These are phyloP conservation scores for Vickermania spadyakhi DNA, from an alignment of 208 protist genomes.

Conservation along the genomic window DNA sequence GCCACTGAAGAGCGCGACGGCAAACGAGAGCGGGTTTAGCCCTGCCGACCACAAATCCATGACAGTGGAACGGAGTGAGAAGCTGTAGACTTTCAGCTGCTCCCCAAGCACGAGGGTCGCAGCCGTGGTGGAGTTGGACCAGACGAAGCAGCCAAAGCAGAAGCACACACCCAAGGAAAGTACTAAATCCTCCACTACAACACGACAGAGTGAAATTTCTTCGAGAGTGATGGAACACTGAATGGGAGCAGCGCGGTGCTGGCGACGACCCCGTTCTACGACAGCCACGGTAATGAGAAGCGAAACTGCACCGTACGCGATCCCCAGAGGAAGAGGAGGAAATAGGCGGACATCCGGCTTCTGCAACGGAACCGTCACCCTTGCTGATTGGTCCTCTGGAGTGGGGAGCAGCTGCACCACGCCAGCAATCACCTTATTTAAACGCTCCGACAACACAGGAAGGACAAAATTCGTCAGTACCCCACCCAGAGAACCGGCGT, in stretches of 20 bases:
- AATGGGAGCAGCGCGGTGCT: background rate
- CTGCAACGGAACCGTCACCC: background rate
- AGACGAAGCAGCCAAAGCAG: slow-evolving; percentile 24
- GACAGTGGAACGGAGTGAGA: slow-evolving; percentile 53
- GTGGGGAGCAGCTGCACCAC: background rate
- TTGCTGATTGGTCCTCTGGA: background rate
- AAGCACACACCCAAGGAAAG: slow-evolving; percentile 16
- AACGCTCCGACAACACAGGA: background rate
- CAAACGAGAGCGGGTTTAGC: slow-evolving; percentile 50
- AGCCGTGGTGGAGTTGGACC: slow-evolving; percentile 48
- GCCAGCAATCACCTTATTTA: background rate
- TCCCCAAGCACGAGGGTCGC: slow-evolving; percentile 22
- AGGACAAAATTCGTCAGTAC: slow-evolving; percentile 7
- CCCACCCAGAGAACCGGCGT: background rate
- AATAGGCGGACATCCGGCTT: background rate
- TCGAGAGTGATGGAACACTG: background rate
- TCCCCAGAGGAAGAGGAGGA: background rate
- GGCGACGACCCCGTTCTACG: background rate
- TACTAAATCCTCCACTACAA: slow-evolving; percentile 34
- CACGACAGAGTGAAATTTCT: slow-evolving; percentile 8
- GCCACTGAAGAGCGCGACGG: slow-evolving; percentile 70
- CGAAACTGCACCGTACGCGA: background rate
- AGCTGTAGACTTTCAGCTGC: slow-evolving; percentile 24
- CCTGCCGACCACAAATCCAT: slow-evolving; percentile 55
- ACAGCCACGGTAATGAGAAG: background rate